These are phyloP conservation scores for Pestalotiopsis sp. DNA, from an alignment of 2,329 filamentous ascomycete species.

Conservation along the genomic window DNA sequence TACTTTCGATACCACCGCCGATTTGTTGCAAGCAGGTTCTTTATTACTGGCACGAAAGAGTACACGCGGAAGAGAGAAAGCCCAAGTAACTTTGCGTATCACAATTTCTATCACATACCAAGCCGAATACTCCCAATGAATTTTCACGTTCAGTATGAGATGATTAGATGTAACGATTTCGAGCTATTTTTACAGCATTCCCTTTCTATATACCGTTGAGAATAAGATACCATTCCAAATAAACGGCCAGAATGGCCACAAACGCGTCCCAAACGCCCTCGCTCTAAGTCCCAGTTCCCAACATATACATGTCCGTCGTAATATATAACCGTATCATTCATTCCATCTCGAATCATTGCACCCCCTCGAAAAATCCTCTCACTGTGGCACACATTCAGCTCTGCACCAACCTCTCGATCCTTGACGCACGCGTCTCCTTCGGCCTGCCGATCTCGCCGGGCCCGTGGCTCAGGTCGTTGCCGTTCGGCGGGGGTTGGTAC, in stretches of 20 bases:
- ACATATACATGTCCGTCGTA: not conserved
- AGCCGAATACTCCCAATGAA: too few relatives aligned
- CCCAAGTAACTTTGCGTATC: too few relatives aligned
- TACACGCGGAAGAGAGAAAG: too few relatives aligned
- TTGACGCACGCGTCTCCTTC: not conserved
- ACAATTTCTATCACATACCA: too few relatives aligned
- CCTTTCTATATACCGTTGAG: too few relatives aligned
- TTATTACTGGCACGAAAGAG: not conserved
- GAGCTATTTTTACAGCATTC: too few relatives aligned
- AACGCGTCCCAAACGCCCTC: not conserved
- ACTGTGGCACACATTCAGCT: not conserved
- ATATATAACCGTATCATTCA: not conserved
- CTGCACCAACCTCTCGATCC: conserved; percentile 5
- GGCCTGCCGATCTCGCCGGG: not conserved
- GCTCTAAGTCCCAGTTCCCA: not conserved
- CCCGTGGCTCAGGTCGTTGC: conserved; percentile 1
- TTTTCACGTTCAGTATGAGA: too few relatives aligned
- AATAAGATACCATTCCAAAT: not conserved
- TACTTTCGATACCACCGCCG: not conserved
- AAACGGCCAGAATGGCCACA: not conserved
- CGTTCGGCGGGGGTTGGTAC: not conserved
- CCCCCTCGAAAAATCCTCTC: too few relatives aligned
- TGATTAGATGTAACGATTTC: too few relatives aligned
- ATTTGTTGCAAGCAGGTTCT: too few relatives aligned
- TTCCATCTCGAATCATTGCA: not conserved